phyloP scores from a whole-genome alignment of 1,139 yeast species.

The Zygoascus hellenicus region DNA sequence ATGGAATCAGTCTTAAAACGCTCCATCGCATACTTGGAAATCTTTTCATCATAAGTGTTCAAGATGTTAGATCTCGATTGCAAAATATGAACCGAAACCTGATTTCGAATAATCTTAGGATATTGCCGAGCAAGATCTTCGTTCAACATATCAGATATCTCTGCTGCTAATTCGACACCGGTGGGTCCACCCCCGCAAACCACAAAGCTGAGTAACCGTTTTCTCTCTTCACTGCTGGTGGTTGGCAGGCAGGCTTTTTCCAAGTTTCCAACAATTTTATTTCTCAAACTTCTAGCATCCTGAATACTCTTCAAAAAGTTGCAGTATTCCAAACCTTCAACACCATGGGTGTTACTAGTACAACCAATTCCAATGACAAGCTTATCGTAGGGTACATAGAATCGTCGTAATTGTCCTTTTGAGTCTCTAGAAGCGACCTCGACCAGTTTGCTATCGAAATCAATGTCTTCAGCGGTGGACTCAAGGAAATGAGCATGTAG shows the following conservation, averaged over 20 bases:
- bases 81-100: constrained; percentile 56
- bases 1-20: constrained; percentile 54
- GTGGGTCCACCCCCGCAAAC: constrained; percentile 72
- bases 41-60: constrained; percentile 57
- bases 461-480: constrained; percentile 50
- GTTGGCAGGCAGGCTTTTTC: constrained; percentile 60
- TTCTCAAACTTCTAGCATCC: constrained; percentile 54
- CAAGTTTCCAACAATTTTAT: constrained; percentile 47
- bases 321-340: constrained; percentile 54
- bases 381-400: constrained; percentile 60
- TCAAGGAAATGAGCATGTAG: constrained; percentile 53
- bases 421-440: constrained; percentile 41
- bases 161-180: constrained; percentile 66
- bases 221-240: constrained; percentile 53
- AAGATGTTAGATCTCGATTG: constrained; percentile 60
- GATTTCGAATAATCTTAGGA: constrained; percentile 53
- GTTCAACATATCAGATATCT: constrained; percentile 52
- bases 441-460: constrained; percentile 46
- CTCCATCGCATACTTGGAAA: constrained; percentile 55
- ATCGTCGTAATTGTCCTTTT: constrained; percentile 26
- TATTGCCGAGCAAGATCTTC: constrained; percentile 51
- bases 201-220: constrained; percentile 52
- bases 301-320: constrained; percentile 57
- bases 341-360: constrained; percentile 59
- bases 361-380: constrained; percentile 62